A percentile compares a stretch with the other conserved stretches of the same genome.
These are phyloP conservation scores for Pisolithus orientalis DNA, from an alignment of 768 basidiomycete species.

Conservation along the genomic window DNA sequence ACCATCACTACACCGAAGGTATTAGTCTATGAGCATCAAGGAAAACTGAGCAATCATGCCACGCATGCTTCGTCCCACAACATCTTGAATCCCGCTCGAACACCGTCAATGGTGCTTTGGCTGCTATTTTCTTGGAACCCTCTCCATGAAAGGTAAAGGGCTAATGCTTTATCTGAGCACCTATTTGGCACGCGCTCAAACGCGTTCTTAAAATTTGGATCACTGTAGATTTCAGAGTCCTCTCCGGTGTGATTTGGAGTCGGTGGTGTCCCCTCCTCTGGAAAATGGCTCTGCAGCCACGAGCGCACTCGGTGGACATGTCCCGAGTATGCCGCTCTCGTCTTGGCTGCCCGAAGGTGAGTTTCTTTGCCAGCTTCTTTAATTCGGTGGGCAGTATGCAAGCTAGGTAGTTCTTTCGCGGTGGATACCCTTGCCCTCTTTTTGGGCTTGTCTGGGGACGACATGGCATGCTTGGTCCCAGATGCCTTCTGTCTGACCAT, in stretches of 20 bases:
- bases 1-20: constrained; percentile 8
- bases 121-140: background rate
- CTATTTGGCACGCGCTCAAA: background rate
- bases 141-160: constrained; percentile 1
- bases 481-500: background rate
- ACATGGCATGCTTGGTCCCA: background rate
- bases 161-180: constrained; percentile 1
- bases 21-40: too few species aligned
- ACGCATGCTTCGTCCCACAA: background rate
- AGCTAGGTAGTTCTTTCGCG: background rate
- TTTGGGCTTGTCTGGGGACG: background rate
- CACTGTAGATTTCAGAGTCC: background rate
- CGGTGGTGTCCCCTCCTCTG: background rate
- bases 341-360: background rate
- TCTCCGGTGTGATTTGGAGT: background rate
- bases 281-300: background rate
- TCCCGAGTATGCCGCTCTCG: background rate
- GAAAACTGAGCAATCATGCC: background rate
- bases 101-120: background rate
- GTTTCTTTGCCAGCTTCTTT: background rate
- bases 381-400: background rate
- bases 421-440: background rate
- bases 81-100: background rate
- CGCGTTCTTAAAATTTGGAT: background rate
- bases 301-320: background rate